Base-by-base conservation (phyloP, 257 asterid species). In the Penstemon eatonii region DNA sequence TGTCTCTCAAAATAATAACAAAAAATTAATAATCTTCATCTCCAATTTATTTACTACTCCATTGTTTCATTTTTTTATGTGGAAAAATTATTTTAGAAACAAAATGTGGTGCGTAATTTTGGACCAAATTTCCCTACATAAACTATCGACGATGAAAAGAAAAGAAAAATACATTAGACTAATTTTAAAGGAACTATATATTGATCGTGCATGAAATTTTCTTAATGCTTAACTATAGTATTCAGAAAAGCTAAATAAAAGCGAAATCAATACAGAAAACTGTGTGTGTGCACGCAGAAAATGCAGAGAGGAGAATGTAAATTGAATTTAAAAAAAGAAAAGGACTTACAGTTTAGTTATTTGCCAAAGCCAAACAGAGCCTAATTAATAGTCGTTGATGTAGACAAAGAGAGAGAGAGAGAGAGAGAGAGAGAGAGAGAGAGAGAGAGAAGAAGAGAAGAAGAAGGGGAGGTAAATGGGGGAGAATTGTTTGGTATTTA, bases 311-410 rank as follows among this genome's bases (percentile, higher is more conserved):
- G 51, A 8, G 51, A 12, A 40, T 39, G 53, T 13, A 52, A 55
- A 18, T 45, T 9, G 7, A 8, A 59, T 41, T 3, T 53, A 1
- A 43, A 40, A 59, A 55, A 12, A 51, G 8, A 36, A 60, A 62
- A 63, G 54, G 60, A 80, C 85, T 80, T 76, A 80, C 84, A 52
- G 70, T 69, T 7, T 55, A 39, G 60, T 65, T 56, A 64, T 53
- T 40, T 37, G 70, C 38, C 71, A 60, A 69, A 69, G 70, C 38
- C 71, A 60, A 69, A 69, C 60, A 37, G 69, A 56, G 73, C 39
- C 8, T 43, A 49, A 49, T 49, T 43, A 49, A 49, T 49, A 10
- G 18, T 47, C 12, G 53, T 9, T 49, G n/a, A 8, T 33, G 59
- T 8, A 40, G n/a, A 8, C 67, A 4, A 33, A 36, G 68, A 46